Evolutionary conservation across 2,329 filamentous ascomycete species (phyloP).

Genomic region (Acrocalymma vagum): DNA sequence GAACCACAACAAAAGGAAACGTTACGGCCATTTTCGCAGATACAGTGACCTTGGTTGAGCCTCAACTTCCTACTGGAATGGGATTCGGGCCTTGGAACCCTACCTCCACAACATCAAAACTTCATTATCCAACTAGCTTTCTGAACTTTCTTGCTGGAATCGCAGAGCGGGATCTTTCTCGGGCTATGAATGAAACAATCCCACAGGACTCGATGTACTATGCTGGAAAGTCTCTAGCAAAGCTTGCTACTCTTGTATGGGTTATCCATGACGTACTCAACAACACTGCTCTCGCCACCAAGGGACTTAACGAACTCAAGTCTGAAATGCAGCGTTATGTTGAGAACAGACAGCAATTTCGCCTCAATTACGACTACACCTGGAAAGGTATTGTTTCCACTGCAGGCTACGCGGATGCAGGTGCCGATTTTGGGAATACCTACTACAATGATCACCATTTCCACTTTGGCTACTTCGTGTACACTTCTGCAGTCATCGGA

Average conservation of each 20-base stretch:
- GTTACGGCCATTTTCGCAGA: constrained; percentile 73
- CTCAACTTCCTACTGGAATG: constrained; percentile 75
- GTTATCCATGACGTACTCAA: constrained; percentile 64
- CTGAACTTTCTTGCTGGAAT: constrained; percentile 67
- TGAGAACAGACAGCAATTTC: constrained; percentile 54
- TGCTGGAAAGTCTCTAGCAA: constrained; percentile 69
- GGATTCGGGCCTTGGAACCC: constrained; percentile 82
- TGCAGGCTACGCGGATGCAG: constrained; percentile 75
- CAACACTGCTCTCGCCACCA: constrained; percentile 59
- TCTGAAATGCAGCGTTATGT: constrained; percentile 58
- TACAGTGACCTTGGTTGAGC: constrained; percentile 74
- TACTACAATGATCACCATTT: constrained; percentile 77
- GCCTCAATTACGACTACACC: constrained; percentile 63
- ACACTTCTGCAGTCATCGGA: constrained; percentile 83
- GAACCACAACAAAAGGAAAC: constrained; percentile 85
- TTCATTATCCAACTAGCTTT: constrained; percentile 56
- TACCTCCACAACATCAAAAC: constrained; percentile 41
- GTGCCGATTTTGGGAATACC: constrained; percentile 84
- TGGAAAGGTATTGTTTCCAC: constrained; percentile 87
- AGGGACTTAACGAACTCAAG: constrained; percentile 60
- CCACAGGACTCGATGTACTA: constrained; percentile 91
- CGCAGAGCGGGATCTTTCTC: constrained; percentile 76
- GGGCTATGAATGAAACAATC: constrained; percentile 77
- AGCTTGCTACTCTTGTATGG: constrained; percentile 55
- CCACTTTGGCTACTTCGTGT: constrained; percentile 84